phyloP scores from a whole-genome alignment of 257 asterid genomes.

The Striga asiatica region DNA sequence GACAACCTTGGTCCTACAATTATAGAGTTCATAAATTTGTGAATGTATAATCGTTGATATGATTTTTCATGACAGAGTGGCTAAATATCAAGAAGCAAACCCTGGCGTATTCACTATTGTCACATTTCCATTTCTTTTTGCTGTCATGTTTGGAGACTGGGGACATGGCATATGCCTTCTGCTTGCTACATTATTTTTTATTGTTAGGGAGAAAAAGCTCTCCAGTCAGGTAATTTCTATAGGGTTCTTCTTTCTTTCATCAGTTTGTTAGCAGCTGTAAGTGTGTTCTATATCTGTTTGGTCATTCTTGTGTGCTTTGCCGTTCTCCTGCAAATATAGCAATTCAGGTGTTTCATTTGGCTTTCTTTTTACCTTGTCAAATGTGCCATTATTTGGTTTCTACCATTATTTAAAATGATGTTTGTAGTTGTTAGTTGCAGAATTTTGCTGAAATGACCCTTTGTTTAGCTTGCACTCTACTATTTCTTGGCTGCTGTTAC shows the following conservation, averaged over 20 bases:
- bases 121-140: constrained; percentile 97
- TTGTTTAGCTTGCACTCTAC: neutral
- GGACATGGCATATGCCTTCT: constrained; percentile 98
- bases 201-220: constrained; percentile 63
- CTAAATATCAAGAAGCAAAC: constrained; percentile 98
- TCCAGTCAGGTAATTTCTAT: constrained; percentile 60
- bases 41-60: constrained; percentile 6
- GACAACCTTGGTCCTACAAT: neutral
- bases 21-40: neutral
- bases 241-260: constrained; percentile 11
- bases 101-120: constrained; percentile 96
- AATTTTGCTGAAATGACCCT: constrained; percentile 2
- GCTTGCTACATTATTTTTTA: constrained; percentile 56
- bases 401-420: neutral
- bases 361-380: neutral
- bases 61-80: constrained; percentile 56
- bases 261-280: neutral
- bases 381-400: neutral
- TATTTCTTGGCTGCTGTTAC: constrained; percentile 1
- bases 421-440: neutral
- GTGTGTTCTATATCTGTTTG: neutral
- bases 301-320: constrained; percentile 5
- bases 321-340: constrained; percentile 4
- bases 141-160: constrained; percentile 99
- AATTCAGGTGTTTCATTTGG: neutral